Percentiles rank a stretch among this genome's conserved stretches.
Evolutionary conservation across 2,329 filamentous ascomycete species (phyloP).

Genomic region (Pseudogymnoascus sp.): DNA sequence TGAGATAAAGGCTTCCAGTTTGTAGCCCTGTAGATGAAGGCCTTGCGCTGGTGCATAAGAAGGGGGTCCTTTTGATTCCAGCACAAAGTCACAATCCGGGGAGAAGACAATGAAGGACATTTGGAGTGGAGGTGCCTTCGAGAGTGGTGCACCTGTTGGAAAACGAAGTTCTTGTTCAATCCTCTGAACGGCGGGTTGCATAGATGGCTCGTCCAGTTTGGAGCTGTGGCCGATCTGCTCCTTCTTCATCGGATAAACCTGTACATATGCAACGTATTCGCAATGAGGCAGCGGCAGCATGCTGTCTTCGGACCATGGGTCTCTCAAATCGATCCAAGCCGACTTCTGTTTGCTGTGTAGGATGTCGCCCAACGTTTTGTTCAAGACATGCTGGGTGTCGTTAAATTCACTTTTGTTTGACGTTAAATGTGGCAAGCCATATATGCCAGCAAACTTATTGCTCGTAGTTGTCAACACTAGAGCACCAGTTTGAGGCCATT

Average conservation of each 20-base stretch:
- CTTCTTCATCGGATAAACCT: constrained; percentile 44
- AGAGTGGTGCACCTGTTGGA: constrained; percentile 50
- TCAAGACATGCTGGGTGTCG: constrained; percentile 54
- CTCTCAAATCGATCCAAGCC: constrained; percentile 42
- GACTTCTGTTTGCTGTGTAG: constrained; percentile 56
- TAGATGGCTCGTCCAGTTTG: background rate
- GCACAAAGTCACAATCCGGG: constrained; percentile 58
- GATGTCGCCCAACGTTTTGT: constrained; percentile 59
- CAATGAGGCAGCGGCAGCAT: constrained; percentile 63
- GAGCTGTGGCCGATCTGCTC: background rate
- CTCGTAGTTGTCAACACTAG: constrained; percentile 82
- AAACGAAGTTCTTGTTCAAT: constrained; percentile 56
- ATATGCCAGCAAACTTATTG: constrained; percentile 89
- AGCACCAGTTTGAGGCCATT: constrained; percentile 73
- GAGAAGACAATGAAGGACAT: constrained; percentile 59
- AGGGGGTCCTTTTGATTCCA: constrained; percentile 56
- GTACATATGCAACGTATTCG: constrained; percentile 81
- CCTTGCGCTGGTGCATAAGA: constrained; percentile 41
- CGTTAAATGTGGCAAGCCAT: constrained; percentile 76
- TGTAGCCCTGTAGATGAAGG: constrained; percentile 49
- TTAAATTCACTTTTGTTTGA: constrained; percentile 49
- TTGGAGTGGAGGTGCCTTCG: constrained; percentile 43
- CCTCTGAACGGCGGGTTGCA: constrained; percentile 36
- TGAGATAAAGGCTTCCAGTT: constrained; percentile 49
- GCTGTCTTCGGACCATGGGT: constrained; percentile 66